Base-by-base conservation (phyloP, 768 basidiomycete species). In the Auricularia heimuer region DNA sequence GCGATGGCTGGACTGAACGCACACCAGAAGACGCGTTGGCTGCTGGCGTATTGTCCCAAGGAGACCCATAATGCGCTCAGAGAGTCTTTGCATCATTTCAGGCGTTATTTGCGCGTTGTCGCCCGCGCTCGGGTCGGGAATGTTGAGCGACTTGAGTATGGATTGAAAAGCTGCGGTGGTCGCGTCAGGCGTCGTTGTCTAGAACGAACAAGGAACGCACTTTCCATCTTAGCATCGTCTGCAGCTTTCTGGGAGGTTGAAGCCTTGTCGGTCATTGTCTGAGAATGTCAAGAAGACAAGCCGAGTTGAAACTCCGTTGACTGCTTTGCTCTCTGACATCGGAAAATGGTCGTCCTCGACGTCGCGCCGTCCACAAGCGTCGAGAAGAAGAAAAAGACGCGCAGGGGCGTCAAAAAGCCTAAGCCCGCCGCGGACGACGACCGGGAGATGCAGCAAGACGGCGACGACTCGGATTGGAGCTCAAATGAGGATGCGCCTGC, bases 381-480 rank as follows among this genome's bases (percentile, higher is more conserved):
- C 54, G 56, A 60, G 7, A 64, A 64, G 63, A 65, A 51, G 60
- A 67, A 65, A 24, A 65, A 65, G 58, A 54, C 51, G 35, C 63
- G 60, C n/a, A 24, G 65, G 47, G 66, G 63, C 21, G n/a, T 61
- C 45, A 62, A 61, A 35, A 62, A 65, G 47, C 64, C 45, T 8
- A 60, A 47, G 24, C 2, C 54, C 29, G 54, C 51, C 7, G 63
- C 61, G 24, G 67, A 67, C 33, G 66, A 65, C 11, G 66, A 58
- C 33, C 58, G 39, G 21, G 64, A 36, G 21, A 29, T 56, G 14
- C 60, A 61, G 47, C 29, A 42, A 21, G 35, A 42, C 39, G 44
- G 61, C 58, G 21, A 45, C 36, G 64, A 29, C 58, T 35, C 62
- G 35, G 65, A 62, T 21, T 62, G 64, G 6, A 62, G 58, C 47